Conservation (phyloP, 257 asterid species). For the Penstemon eatonii region DNA sequence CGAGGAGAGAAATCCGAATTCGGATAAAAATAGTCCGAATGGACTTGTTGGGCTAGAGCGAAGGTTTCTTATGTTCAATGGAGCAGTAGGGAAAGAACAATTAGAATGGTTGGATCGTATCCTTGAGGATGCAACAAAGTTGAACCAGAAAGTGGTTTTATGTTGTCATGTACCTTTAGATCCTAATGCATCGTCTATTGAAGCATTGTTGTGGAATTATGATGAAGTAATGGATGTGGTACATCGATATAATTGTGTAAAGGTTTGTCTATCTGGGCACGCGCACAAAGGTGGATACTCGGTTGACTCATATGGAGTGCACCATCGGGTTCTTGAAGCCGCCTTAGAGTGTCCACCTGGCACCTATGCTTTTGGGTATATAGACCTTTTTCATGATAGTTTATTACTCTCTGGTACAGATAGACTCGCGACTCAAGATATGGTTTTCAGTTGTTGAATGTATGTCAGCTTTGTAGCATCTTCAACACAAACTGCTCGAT, state of each 20-base stretch:
- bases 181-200: slow-evolving; percentile 53
- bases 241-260: slow-evolving; percentile 72
- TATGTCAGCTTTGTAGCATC: background rate
- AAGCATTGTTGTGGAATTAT: slow-evolving; percentile 76
- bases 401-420: slow-evolving; percentile 63
- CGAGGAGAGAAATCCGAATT: slow-evolving; percentile 69
- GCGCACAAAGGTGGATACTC: slow-evolving; percentile 73
- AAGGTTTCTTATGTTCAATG: slow-evolving; percentile 87
- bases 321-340: slow-evolving; percentile 88
- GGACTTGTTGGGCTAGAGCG: slow-evolving; percentile 74
- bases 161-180: slow-evolving; percentile 81
- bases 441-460: slow-evolving; percentile 51
- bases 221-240: slow-evolving; percentile 85
- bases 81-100: slow-evolving; percentile 85
- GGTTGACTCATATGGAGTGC: slow-evolving; percentile 73
- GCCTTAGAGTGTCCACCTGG: slow-evolving; percentile 94
- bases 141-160: slow-evolving; percentile 69
- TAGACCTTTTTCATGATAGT: slow-evolving; percentile 69
- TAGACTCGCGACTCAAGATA: slow-evolving; percentile 64
- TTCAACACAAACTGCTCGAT: background rate
- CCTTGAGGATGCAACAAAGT: slow-evolving; percentile 58
- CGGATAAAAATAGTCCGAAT: slow-evolving; percentile 84
- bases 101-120: slow-evolving; percentile 76
- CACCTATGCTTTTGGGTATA: slow-evolving; percentile 64
- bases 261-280: slow-evolving; percentile 85